phyloP scores from a whole-genome alignment of 345 rosid species.

The Linum usitatissimum region DNA sequence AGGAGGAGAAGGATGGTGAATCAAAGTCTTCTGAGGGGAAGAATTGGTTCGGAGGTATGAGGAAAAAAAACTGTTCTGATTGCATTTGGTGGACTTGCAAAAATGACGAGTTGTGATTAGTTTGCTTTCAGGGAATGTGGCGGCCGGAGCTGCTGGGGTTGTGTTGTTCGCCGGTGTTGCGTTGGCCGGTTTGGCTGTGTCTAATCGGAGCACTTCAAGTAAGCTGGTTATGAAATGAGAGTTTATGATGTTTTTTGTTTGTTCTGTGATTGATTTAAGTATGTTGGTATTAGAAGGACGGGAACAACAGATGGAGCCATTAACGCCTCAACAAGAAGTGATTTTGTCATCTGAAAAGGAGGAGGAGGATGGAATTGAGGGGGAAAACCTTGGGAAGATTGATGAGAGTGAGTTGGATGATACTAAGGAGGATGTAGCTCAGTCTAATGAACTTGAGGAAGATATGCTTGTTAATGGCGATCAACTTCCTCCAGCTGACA shows the following conservation, averaged over 20 bases:
- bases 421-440: constrained; percentile 20
- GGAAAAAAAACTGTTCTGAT: constrained; percentile 2
- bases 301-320: constrained; percentile 54
- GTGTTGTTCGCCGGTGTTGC: constrained; percentile 45
- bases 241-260: neutral
- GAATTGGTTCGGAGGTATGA: constrained; percentile 50
- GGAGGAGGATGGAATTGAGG: constrained; percentile 25
- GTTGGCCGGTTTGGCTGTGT: constrained; percentile 49
- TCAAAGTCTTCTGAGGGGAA: constrained; percentile 33
- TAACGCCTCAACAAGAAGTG: constrained; percentile 53
- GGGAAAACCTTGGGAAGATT: constrained; percentile 18
- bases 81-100: constrained; percentile 28
- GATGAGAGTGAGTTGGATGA: constrained; percentile 22
- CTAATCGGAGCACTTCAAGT: constrained; percentile 47
- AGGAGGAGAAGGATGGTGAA: constrained; percentile 22
- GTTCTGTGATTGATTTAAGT: neutral
- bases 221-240: constrained; percentile 19
- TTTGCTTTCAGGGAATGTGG: constrained; percentile 70
- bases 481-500: constrained; percentile 17
- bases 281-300: constrained; percentile 32
- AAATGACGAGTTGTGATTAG: constrained; percentile 55
- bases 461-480: constrained; percentile 18
- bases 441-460: constrained; percentile 30
- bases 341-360: constrained; percentile 29
- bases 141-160: constrained; percentile 66